Conservation (phyloP, 2,329 filamentous ascomycete genomes). For the Alternaria incomplexa region DNA sequence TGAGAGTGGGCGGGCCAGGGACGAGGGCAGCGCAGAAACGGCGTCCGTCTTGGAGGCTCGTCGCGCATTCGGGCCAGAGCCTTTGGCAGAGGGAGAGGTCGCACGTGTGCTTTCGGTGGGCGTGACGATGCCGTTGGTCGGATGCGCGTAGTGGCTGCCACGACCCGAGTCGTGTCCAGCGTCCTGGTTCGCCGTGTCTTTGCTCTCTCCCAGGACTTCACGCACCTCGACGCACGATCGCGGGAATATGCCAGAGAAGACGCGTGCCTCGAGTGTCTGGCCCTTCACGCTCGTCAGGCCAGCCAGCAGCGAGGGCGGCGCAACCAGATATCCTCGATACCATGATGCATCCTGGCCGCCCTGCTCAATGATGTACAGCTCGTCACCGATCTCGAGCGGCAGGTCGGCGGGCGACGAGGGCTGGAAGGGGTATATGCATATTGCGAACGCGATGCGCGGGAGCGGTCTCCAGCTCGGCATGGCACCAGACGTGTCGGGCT, state of each 20-base stretch:
- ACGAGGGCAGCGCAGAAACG: conserved; percentile 30
- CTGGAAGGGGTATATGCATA: conserved; percentile 93
- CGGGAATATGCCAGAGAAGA: conserved; percentile 98
- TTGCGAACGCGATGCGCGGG: conserved; percentile 95
- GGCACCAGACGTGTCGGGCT: conserved; percentile 39
- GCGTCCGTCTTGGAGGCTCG: conserved; percentile 34
- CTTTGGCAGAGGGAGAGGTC: conserved; percentile 30
- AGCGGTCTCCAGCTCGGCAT: conserved; percentile 84
- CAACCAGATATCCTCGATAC: conserved; percentile 94
- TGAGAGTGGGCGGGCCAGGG: conserved; percentile 35
- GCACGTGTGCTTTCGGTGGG: conserved; percentile 47
- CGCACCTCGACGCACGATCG: conserved; percentile 92
- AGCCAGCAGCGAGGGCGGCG: conserved; percentile 89
- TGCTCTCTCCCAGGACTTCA: conserved; percentile 76
- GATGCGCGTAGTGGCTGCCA: conserved; percentile 29
- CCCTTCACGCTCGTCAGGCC: conserved; percentile 90
- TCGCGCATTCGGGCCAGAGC: conserved; percentile 17
- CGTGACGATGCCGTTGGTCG: conserved; percentile 47
- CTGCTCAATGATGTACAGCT: conserved; percentile 98
- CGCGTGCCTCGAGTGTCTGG: conserved; percentile 90
- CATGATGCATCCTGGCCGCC: conserved; percentile 83
- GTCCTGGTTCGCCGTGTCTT: conserved; percentile 23
- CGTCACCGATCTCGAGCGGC: conserved; percentile 95
- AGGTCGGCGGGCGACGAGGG: conserved; percentile 87
- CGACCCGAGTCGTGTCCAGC: conserved; percentile 25